phyloP scores from a whole-genome alignment of 139 green algal species.

The Closterium sp. region DNA sequence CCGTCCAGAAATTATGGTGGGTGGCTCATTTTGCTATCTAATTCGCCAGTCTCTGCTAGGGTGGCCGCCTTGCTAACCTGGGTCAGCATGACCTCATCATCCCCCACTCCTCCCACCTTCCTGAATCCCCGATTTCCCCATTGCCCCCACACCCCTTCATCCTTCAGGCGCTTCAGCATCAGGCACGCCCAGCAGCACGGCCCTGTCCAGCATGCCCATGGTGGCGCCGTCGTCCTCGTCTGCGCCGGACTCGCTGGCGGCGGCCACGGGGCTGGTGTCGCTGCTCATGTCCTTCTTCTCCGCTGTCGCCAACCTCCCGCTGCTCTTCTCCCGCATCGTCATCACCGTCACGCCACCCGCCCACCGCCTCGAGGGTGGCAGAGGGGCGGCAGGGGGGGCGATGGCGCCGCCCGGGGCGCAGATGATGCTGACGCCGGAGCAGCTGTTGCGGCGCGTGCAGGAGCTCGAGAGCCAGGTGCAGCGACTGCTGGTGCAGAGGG shows the following conservation, averaged over 20 bases:
- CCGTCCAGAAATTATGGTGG: neutral
- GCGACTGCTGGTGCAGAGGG: neutral
- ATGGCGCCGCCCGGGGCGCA: neutral
- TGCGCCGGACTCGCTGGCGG: neutral
- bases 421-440: neutral
- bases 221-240: neutral
- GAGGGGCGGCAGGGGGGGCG: neutral
- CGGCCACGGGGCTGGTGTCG: neutral
- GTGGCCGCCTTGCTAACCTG: neutral
- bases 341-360: neutral
- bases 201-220: neutral
- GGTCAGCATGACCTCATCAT: neutral
- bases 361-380: neutral
- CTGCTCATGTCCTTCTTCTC: neutral
- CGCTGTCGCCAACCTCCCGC: neutral
- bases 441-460: conserved; percentile 12
- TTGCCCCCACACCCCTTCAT: neutral
- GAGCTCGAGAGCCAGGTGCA: conserved; percentile 6
- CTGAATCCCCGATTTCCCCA: neutral
- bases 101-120: neutral
- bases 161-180: neutral
- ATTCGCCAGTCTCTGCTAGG: neutral
- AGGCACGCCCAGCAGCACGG: too few relatives aligned
- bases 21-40: neutral
- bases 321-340: neutral